Percentiles rank a stretch among this genome's conserved stretches.
phyloP scores from a whole-genome alignment of 176 grass and related monocot genomes.

The Luzula sylvatica region DNA sequence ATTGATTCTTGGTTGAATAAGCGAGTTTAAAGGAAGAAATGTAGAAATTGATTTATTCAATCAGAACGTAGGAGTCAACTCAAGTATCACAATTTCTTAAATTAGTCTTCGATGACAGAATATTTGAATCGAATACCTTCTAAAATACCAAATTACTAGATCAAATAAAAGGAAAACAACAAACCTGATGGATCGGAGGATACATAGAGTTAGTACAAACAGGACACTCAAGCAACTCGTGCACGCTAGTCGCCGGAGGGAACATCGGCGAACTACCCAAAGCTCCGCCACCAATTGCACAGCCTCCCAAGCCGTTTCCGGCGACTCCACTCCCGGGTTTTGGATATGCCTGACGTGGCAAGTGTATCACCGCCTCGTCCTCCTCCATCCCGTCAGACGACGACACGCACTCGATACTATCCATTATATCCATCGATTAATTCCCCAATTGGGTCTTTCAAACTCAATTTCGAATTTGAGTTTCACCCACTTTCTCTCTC shows the following conservation, averaged over 20 bases:
- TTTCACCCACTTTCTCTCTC: not conserved
- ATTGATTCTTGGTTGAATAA: conserved; percentile 4
- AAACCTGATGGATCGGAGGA: conserved; percentile 91
- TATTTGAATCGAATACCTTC: not conserved
- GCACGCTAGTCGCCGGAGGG: conserved; percentile 45
- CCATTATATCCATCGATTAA: conserved; percentile 31
- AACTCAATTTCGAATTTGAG: not conserved
- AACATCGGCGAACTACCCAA: not conserved
- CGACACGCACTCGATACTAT: conserved; percentile 63
- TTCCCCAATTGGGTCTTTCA: too few species aligned
- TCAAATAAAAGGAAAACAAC: not conserved
- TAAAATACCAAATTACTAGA: not conserved
- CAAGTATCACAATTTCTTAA: not conserved
- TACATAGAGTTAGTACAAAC: conserved; percentile 99
- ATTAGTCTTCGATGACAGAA: not conserved
- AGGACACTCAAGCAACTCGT: conserved; percentile 94
- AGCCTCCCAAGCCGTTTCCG: not conserved
- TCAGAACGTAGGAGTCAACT: not conserved
- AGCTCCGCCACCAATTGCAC: not conserved
- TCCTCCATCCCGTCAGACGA: conserved; percentile 36
- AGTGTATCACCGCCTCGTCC: conserved; percentile 13
- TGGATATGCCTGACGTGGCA: conserved; percentile 24
- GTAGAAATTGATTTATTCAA: not conserved
- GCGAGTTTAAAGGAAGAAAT: too few species aligned
- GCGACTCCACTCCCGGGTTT: conserved; percentile 14